phyloP scores from a whole-genome alignment of 2,329 filamentous ascomycete genomes.

The Ophiocordyceps camponoti-leonardi region DNA sequence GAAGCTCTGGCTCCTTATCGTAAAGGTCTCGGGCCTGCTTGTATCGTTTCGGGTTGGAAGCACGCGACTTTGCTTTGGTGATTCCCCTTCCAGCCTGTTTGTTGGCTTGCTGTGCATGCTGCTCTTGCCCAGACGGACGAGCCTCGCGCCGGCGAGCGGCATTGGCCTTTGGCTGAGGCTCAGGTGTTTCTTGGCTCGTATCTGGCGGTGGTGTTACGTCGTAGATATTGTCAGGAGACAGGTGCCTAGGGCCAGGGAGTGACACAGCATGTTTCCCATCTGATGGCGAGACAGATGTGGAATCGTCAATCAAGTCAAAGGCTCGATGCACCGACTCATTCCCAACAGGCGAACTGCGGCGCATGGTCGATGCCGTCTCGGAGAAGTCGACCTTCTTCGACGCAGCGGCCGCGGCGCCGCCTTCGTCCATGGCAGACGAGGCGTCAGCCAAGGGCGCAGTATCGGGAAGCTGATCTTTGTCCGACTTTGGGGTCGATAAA shows the following conservation, averaged over 20 bases:
- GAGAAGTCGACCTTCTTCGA: constrained; percentile 13
- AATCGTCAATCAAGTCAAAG: constrained; percentile 5
- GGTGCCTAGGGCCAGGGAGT: constrained; percentile 3
- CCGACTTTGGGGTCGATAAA: constrained; percentile 12
- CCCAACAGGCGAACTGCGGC: constrained; percentile 13
- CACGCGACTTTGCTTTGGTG: background rate
- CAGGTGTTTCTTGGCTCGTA: background rate
- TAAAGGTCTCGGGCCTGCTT: background rate
- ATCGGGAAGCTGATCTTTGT: constrained; percentile 11
- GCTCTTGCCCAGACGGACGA: background rate
- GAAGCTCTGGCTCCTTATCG: background rate
- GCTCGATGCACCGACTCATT: constrained; percentile 2
- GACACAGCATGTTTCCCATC: background rate
- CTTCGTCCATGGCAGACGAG: background rate
- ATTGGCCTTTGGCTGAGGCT: background rate
- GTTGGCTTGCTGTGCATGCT: background rate
- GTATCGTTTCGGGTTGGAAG: background rate
- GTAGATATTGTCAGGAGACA: constrained; percentile 11
- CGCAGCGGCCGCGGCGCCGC: background rate
- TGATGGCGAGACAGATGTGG: constrained; percentile 4
- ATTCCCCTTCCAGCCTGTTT: background rate
- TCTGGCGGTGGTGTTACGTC: constrained; percentile 6
- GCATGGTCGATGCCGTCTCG: constrained; percentile 16
- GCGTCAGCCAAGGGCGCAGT: constrained; percentile 11
- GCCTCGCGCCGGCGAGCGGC: background rate